A percentile compares a stretch with the other conserved stretches of the same genome.
phyloP scores from a whole-genome alignment of 2,329 filamentous ascomycete species.

The Penicillium psychrosexuale region DNA sequence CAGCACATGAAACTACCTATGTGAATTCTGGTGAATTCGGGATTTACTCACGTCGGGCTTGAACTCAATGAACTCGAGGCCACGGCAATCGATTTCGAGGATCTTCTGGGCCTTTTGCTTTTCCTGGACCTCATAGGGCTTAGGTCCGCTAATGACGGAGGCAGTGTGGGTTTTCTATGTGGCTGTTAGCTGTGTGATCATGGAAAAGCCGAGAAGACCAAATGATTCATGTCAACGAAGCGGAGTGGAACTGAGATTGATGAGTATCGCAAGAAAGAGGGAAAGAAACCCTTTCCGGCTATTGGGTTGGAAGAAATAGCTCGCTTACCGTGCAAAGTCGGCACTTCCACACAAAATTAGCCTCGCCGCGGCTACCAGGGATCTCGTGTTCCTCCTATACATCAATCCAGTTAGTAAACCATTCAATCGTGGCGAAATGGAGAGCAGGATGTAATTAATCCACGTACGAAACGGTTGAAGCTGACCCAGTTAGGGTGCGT shows the following conservation, averaged over 20 bases:
- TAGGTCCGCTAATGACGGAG: slow-evolving; percentile 71
- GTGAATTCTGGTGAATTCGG: neutral
- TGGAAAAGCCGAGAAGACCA: neutral
- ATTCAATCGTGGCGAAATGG: neutral
- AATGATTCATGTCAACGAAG: neutral
- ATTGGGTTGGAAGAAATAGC: neutral
- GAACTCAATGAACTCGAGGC: slow-evolving; percentile 88
- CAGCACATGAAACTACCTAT: neutral
- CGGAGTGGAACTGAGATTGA: neutral
- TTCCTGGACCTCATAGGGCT: slow-evolving; percentile 56
- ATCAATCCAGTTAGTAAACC: neutral
- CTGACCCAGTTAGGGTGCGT: slow-evolving; percentile 81
- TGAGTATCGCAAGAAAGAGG: neutral
- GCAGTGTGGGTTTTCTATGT: slow-evolving; percentile 58
- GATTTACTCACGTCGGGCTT: slow-evolving; percentile 68
- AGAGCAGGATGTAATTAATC: no score
- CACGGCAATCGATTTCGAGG: slow-evolving; percentile 88
- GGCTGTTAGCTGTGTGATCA: slow-evolving; percentile 3
- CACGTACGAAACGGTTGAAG: slow-evolving; percentile 79
- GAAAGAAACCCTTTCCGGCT: neutral
- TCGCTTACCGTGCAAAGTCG: slow-evolving; percentile 85
- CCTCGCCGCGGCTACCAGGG: slow-evolving; percentile 88
- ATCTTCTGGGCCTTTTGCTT: slow-evolving; percentile 70
- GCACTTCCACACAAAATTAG: slow-evolving; percentile 99
- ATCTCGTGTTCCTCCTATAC: slow-evolving; percentile 80